These are phyloP conservation scores for Termitomyces sp. DNA, from an alignment of 768 basidiomycete species.

Conservation along the genomic window DNA sequence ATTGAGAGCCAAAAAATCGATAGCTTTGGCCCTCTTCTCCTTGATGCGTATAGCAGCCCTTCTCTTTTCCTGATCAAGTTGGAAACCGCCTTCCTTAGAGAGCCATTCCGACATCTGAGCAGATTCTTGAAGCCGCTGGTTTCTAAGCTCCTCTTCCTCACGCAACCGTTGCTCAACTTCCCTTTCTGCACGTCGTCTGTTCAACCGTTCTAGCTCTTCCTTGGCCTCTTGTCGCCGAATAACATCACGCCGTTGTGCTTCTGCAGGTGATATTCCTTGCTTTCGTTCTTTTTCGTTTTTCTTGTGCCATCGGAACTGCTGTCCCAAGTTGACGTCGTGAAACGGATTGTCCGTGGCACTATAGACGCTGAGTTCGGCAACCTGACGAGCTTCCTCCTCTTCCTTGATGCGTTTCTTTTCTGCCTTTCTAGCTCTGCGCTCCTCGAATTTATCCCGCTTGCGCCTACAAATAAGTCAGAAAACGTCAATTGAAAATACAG, in stretches of 20 bases:
- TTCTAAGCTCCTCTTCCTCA: conserved; percentile 89
- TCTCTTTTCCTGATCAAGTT: conserved; percentile 87
- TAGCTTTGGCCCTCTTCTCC: conserved; percentile 97
- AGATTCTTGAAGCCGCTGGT: conserved; percentile 87
- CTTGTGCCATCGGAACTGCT: conserved; percentile 99
- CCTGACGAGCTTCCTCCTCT: conserved; percentile 86
- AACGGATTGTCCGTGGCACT: conserved; percentile 97
- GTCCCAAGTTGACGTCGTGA: conserved; percentile 92
- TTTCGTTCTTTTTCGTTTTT: conserved; percentile 96
- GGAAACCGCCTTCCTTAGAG: conserved; percentile 94
- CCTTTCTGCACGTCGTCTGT: conserved; percentile 83
- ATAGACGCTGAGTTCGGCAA: conserved; percentile 94
- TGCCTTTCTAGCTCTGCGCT: conserved; percentile 76
- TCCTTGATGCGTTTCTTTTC: conserved; percentile 81
- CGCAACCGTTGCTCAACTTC: conserved; percentile 84
- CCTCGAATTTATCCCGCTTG: conserved; percentile 84
- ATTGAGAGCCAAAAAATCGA: conserved; percentile 95
- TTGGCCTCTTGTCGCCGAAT: conserved; percentile 84
- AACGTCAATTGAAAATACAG: not conserved
- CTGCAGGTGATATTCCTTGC: conserved; percentile 71
- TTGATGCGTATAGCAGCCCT: conserved; percentile 92
- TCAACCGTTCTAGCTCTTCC: conserved; percentile 90
- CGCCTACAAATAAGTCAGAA: conserved; percentile 37
- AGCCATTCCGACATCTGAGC: conserved; percentile 99
- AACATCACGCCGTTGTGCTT: conserved; percentile 75